Percentiles rank a stretch among this genome's conserved stretches.
Evolutionary conservation across 495 filamentous ascomycete species (phyloP).

Genomic region (Neurospora sp.): DNA sequence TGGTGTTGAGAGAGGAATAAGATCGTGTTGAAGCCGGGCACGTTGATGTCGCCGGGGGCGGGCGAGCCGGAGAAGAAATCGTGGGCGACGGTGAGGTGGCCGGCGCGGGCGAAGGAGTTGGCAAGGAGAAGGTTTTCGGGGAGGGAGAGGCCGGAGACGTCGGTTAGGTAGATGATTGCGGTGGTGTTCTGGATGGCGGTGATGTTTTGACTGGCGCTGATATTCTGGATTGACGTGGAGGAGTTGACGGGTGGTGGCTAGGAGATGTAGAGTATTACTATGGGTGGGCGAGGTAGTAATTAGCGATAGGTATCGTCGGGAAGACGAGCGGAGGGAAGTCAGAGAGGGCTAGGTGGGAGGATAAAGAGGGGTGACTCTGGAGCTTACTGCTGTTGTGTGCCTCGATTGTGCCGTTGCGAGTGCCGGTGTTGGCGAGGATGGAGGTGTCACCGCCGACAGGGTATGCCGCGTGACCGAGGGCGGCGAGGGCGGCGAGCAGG

Average conservation of each 20-base stretch:
- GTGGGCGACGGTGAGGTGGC: slow-evolving; percentile 64
- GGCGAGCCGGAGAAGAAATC: slow-evolving; percentile 62
- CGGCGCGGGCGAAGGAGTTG: slow-evolving; percentile 54
- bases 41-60: slow-evolving; percentile 37
- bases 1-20: slow-evolving; percentile 47
- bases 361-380: neutral
- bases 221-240: slow-evolving; percentile 21
- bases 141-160: slow-evolving; percentile 52
- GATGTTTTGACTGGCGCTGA: no score
- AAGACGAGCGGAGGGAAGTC: neutral
- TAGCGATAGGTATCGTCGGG: neutral
- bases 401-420: slow-evolving; percentile 21
- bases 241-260: slow-evolving; percentile 15
- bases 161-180: slow-evolving; percentile 45
- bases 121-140: slow-evolving; percentile 54
- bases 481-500: neutral
- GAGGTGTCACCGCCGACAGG: slow-evolving; percentile 2
- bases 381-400: slow-evolving; percentile 20
- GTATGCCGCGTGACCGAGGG: neutral
- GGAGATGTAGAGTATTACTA: slow-evolving; percentile 30
- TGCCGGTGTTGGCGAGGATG: slow-evolving; percentile 25
- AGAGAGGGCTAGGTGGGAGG: no score
- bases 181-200: slow-evolving; percentile 1
- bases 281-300: slow-evolving; percentile 1
- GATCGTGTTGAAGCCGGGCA: slow-evolving; percentile 43